Evolutionary conservation across 345 rosid genomes (phyloP), one percentile per base, ranked within the genome.

Genomic region (Populus alba): DNA sequence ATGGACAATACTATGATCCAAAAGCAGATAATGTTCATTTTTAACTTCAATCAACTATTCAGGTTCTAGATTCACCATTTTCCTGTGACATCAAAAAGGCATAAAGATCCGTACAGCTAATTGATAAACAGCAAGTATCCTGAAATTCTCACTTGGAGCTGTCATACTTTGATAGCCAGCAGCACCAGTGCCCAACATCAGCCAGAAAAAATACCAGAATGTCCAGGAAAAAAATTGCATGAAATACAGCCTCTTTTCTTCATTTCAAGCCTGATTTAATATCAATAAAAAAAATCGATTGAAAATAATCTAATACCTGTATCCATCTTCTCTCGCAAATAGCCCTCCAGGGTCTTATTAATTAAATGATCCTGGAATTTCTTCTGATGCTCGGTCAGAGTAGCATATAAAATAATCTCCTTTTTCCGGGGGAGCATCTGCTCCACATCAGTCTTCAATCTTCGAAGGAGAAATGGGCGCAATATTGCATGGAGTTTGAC

Each of bases 391-490:
- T 84, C 94, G 37, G 99, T 89, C 91, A 96, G 59, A 37, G 93
- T 87, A 77, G 99, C 98, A 82, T 96, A 96, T 47, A 96, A 31
- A 77, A 96, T 90, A 41, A 96, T 94, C 89, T 96, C 99, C 76
- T 96, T 96, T 79, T 96, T 96, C 5, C 90, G 88, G 43, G 98
- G 99, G 65, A 96, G 99, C 83, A 79, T 83, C 84, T 80, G 90
- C 87, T 96, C 99, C 55, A 96, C 99, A 71, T 96, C 99, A 87
- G 91, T 69, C 77, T 96, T 96, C 97, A 96, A 82, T 83, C 99
- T 87, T 70, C 98, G 90, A 61, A 96, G 95, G 82, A 96, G 94
- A 86, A 96, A 96, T 12, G 99, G 99, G 18, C 97, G 97, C 78
- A 96, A 83, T 74, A 96, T 96, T 73, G 87, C 89, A 86, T 96